Percentiles rank a stretch among this genome's conserved stretches.
These are phyloP conservation scores for Colletotrichum sp. DNA, from an alignment of 2,329 filamentous ascomycete species.

Conservation along the genomic window DNA sequence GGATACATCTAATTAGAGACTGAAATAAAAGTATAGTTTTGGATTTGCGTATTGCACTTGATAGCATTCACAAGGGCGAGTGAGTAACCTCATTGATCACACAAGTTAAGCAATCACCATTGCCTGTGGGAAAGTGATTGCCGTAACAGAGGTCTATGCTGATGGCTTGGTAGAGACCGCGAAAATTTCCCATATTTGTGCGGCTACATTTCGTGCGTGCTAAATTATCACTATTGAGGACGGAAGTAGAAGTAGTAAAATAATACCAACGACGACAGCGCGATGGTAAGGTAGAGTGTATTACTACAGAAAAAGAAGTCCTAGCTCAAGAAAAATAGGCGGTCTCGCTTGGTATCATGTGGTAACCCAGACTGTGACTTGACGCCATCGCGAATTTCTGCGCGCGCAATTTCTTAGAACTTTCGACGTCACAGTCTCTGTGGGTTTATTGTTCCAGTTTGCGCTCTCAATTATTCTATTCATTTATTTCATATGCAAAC, in stretches of 20 bases:
- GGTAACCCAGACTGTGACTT: not conserved
- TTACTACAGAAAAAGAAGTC: too few relatives aligned
- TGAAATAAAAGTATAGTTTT: not conserved
- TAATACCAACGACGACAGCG: too few relatives aligned
- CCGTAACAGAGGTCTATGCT: not conserved
- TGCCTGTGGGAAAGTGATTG: not conserved
- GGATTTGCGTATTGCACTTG: not conserved
- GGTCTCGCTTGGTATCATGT: too few relatives aligned
- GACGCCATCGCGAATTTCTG: not conserved
- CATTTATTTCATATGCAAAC: not conserved
- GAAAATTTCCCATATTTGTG: too few relatives aligned
- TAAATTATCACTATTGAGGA: too few relatives aligned
- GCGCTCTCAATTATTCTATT: not conserved
- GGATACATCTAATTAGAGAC: conserved; percentile 38
- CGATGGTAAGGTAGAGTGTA: too few relatives aligned
- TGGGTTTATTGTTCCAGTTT: not conserved
- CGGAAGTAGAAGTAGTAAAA: too few relatives aligned
- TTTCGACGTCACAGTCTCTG: not conserved
- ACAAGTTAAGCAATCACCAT: not conserved
- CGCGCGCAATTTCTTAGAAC: not conserved
- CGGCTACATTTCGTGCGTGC: too few relatives aligned
- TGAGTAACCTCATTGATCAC: not conserved
- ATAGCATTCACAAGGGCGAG: not conserved
- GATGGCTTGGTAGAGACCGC: not conserved
- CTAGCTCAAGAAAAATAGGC: too few relatives aligned